These are phyloP conservation scores for Aureococcus anophagefferens DNA, from an alignment of 108 stramenopile genomes.

Conservation along the genomic window DNA sequence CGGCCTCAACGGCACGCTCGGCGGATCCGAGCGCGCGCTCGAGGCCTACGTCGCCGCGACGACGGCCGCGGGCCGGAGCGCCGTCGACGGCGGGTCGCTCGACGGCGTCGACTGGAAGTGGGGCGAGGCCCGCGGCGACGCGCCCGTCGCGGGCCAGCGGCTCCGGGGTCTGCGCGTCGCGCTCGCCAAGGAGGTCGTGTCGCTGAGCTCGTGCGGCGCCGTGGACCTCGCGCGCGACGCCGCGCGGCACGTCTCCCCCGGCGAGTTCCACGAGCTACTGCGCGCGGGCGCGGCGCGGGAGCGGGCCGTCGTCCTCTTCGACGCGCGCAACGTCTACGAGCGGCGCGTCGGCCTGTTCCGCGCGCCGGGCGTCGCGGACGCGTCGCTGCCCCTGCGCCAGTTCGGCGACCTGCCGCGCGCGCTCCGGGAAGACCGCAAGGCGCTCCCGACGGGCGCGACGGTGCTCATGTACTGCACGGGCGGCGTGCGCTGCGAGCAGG, in stretches of 20 bases:
- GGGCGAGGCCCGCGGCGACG: not conserved
- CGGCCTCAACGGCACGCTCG: conserved; percentile 27
- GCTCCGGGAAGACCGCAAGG: not conserved
- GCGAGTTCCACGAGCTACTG: conserved; percentile 10
- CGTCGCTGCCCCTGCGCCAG: not conserved
- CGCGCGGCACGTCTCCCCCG: conserved; percentile 1
- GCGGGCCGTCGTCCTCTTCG: conserved; percentile 14
- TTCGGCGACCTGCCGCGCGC: not conserved
- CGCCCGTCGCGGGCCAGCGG: not conserved
- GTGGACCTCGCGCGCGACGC: not conserved
- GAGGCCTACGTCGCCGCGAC: conserved; percentile 4
- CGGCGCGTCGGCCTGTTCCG: conserved; percentile 15
- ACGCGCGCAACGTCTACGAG: conserved; percentile 24
- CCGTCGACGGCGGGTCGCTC: not conserved
- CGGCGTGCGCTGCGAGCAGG: conserved; percentile 31
- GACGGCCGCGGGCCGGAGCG: not conserved
- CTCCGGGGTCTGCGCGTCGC: conserved; percentile 13
- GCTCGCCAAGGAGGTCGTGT: conserved; percentile 7
- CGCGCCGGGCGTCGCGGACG: conserved; percentile 3
- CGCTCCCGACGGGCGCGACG: not conserved
- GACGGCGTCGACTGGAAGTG: conserved; percentile 24
- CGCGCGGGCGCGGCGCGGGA: not conserved
- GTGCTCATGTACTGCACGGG: conserved; percentile 38
- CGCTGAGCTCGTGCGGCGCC: not conserved
- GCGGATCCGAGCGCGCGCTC: not conserved